phyloP scores from a whole-genome alignment of 768 basidiomycete species.

The Mrakia hoshinonis region DNA sequence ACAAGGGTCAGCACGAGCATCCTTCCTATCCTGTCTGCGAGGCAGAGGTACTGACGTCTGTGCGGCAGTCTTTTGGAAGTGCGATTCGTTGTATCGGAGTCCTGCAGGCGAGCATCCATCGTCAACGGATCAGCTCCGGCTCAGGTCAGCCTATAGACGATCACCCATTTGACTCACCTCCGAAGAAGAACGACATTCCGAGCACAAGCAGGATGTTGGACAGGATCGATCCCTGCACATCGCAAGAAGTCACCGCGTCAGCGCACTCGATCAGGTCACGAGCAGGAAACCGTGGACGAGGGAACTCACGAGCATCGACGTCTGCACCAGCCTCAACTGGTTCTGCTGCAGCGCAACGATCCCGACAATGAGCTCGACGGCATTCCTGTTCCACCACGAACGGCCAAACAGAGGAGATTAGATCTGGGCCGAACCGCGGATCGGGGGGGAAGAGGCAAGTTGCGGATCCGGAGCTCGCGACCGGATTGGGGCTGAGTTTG shows the following conservation, averaged over 20 bases:
- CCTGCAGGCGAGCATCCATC: conserved; percentile 71
- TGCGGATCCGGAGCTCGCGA: too few relatives aligned
- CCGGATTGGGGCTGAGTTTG: too few relatives aligned
- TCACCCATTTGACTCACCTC: not conserved
- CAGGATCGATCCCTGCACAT: conserved; percentile 18
- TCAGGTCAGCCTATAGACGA: not conserved
- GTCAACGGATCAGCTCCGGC: conserved; percentile 43
- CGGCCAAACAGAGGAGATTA: not conserved
- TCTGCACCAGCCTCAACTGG: conserved; percentile 23
- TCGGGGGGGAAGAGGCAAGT: too few relatives aligned
- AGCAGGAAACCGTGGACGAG: not conserved
- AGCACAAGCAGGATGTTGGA: conserved; percentile 29
- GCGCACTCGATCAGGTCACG: not conserved
- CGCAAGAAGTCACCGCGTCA: not conserved
- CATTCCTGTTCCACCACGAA: conserved; percentile 38
- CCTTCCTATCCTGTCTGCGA: not conserved
- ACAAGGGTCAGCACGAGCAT: not conserved
- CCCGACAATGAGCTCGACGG: conserved; percentile 55
- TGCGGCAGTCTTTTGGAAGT: conserved; percentile 74
- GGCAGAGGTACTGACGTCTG: conserved; percentile 58
- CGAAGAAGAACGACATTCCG: conserved; percentile 27
- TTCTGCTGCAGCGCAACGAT: conserved; percentile 25
- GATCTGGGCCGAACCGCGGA: not conserved
- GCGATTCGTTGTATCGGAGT: conserved; percentile 54
- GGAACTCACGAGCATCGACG: conserved; percentile 45